Evolutionary conservation across 352 stramenopile species (phyloP).

Genomic region (Globisporangium nodosum): DNA sequence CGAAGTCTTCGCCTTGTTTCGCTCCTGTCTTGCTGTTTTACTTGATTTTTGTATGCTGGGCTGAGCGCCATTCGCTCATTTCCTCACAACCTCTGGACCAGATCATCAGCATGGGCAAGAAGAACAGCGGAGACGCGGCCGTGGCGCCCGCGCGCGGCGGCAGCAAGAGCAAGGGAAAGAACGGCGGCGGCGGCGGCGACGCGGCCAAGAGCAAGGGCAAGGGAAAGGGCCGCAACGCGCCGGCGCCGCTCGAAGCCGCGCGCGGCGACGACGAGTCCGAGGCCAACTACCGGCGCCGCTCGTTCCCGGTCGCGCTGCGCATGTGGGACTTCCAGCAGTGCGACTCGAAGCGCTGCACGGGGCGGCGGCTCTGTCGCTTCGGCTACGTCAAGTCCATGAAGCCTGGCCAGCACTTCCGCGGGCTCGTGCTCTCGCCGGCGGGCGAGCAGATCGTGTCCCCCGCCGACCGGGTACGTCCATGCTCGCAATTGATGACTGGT

Average conservation of each 20-base stretch:
- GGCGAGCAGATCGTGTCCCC: slow-evolving; percentile 89
- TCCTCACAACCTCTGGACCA: too few species aligned
- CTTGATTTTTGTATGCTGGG: neutral
- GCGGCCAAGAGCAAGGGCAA: slow-evolving; percentile 1
- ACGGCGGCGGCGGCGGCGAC: neutral
- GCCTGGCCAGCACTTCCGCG: slow-evolving; percentile 90
- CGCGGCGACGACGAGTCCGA: slow-evolving; percentile 65
- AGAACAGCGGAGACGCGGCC: slow-evolving; percentile 12
- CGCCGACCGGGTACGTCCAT: slow-evolving; percentile 57
- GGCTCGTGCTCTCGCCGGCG: slow-evolving; percentile 92
- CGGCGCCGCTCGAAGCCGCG: slow-evolving; percentile 8
- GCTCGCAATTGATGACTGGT: neutral
- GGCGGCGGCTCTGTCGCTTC: slow-evolving; percentile 89
- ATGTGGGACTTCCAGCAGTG: slow-evolving; percentile 97
- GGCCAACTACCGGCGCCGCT: slow-evolving; percentile 53
- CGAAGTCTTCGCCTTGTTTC: too few species aligned
- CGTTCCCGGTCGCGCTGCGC: slow-evolving; percentile 77
- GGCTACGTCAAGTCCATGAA: slow-evolving; percentile 91
- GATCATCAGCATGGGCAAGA: slow-evolving; percentile 10
- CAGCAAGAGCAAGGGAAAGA: slow-evolving; percentile 7
- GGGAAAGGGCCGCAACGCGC: slow-evolving; percentile 11
- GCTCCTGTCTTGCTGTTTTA: neutral
- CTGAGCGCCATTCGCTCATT: neutral
- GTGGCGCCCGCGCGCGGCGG: slow-evolving; percentile 7
- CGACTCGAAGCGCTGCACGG: slow-evolving; percentile 93